A percentile compares a stretch with the other conserved stretches of the same genome.
These are phyloP conservation scores for Clonostachys rosea DNA, from an alignment of 2,329 filamentous ascomycete genomes.

Conservation along the genomic window DNA sequence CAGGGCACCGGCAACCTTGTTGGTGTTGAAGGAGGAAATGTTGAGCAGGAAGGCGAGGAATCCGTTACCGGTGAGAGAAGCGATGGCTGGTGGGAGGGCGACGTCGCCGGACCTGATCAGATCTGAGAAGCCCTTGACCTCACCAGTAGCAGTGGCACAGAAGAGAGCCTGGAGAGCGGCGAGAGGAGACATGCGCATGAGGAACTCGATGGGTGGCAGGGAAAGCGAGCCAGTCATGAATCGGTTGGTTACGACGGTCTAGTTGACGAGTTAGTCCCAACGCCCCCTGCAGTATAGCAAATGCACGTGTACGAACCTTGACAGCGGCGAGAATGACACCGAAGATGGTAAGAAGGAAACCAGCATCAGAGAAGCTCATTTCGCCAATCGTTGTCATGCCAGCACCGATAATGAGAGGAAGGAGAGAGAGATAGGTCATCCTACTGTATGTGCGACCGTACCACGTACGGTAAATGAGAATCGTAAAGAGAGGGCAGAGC, in stretches of 20 bases:
- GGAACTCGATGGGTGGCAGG: slow-evolving; percentile 53
- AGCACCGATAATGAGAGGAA: slow-evolving; percentile 57
- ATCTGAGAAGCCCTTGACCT: slow-evolving; percentile 36
- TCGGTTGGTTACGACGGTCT: slow-evolving; percentile 59
- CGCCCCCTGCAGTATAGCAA: not conserved
- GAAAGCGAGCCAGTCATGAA: slow-evolving; percentile 58
- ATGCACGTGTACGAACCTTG: slow-evolving; percentile 35
- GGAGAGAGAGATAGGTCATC: slow-evolving; percentile 53
- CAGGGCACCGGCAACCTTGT: slow-evolving; percentile 51
- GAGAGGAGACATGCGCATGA: slow-evolving; percentile 59
- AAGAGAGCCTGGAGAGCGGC: slow-evolving; percentile 50
- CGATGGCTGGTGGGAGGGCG: slow-evolving; percentile 26
- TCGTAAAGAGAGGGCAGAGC: slow-evolving; percentile 56
- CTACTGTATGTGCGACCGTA: slow-evolving; percentile 50
- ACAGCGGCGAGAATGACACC: slow-evolving; percentile 48
- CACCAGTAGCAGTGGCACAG: slow-evolving; percentile 47
- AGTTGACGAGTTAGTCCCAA: not conserved
- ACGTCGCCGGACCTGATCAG: slow-evolving; percentile 26
- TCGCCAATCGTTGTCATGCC: slow-evolving; percentile 57
- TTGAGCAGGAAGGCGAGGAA: slow-evolving; percentile 51
- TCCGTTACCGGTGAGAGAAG: slow-evolving; percentile 44
- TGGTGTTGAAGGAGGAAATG: slow-evolving; percentile 52
- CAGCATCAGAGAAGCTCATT: slow-evolving; percentile 55
- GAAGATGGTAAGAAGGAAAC: slow-evolving; percentile 49
- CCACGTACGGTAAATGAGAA: slow-evolving; percentile 53